Evolutionary conservation across 2,329 filamentous ascomycete species (phyloP), one percentile per base, ranked within the genome.

Genomic region (Talaromyces verruculosus): DNA sequence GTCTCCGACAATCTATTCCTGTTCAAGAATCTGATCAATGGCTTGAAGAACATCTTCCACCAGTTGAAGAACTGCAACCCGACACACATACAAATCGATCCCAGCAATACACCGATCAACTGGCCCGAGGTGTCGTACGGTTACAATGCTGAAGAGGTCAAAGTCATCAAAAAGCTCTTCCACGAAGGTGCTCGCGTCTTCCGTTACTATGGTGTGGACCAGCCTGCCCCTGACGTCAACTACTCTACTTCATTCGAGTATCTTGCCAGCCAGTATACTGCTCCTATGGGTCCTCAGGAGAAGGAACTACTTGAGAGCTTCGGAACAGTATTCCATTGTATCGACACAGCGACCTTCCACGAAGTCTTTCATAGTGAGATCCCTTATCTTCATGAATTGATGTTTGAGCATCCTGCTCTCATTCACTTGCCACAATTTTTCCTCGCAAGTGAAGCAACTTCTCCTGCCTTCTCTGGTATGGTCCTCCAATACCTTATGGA

Each of bases 311-410:
- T 99, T 6, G 96, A 99, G 81, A 96, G 92, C 2, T 99, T 99
- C 76, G 95, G 94, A 1, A 98, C 95, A 0, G 93, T 99, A 33
- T 99, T 99, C 75, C 95, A 99, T 76, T 96, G 94, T 78, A 95
- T 99, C 69, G 95, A 99, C 74, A 95, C 95, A 1, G 95, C 96
- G 11, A 97, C 94, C 0, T 99, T 99, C 76, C 93, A 99, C 73
- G 95, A 99, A 80, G 93, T 99, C 47, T 99, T 99, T 77, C 92
- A 97, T 75, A 92, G 93, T 67, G 95, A 98, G 81, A 98, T 99
- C 67, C 94, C 94, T 43, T 92, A 92, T 77, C 87, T 99, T 43
- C 98, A 99, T 77, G 91, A 97, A 69, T 94, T 98, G 85, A 97
- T 97, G 80, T 97, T 98, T 76, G 92, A 98, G 76, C 95, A 99